These are phyloP conservation scores for Phytophthora sansomeana DNA, from an alignment of 352 stramenopile species.

Conservation along the genomic window DNA sequence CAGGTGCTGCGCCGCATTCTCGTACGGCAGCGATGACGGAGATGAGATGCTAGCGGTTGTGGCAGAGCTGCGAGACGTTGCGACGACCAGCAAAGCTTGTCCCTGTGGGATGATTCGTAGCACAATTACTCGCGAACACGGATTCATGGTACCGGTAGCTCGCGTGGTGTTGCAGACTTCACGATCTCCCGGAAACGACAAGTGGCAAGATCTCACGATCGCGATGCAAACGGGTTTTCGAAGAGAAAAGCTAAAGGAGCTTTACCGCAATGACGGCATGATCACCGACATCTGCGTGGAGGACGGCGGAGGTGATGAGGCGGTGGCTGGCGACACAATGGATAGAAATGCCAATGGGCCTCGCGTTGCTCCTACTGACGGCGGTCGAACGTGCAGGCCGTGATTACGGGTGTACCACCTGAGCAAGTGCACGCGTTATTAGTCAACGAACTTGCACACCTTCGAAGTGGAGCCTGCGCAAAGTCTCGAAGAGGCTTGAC, in stretches of 20 bases:
- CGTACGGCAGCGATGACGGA: conserved; percentile 52
- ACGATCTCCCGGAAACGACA: conserved; percentile 97
- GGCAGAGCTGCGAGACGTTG: conserved; percentile 73
- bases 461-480: conserved; percentile 59
- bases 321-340: conserved; percentile 38
- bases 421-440: conserved; percentile 68
- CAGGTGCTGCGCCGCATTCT: conserved; percentile 96
- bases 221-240: conserved; percentile 81
- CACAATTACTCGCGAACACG: conserved; percentile 82
- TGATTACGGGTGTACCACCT: conserved; percentile 61
- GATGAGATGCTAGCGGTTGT: conserved; percentile 83
- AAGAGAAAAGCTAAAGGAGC: conserved; percentile 61
- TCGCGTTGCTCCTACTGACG: conserved; percentile 19
- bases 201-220: conserved; percentile 98
- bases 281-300: conserved; percentile 54
- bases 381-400: conserved; percentile 45
- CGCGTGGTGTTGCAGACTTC: conserved; percentile 92
- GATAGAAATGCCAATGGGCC: conserved; percentile 28
- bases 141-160: conserved; percentile 73
- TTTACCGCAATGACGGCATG: conserved; percentile 87
- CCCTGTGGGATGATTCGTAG: conserved; percentile 74
- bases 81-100: conserved; percentile 78
- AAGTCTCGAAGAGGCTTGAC: background rate
- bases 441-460: conserved; percentile 63
- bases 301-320: conserved; percentile 48